Percentiles rank a stretch among this genome's conserved stretches.
Conservation (phyloP, 1,284 basidiomycete species). For the Boletus sp. region DNA sequence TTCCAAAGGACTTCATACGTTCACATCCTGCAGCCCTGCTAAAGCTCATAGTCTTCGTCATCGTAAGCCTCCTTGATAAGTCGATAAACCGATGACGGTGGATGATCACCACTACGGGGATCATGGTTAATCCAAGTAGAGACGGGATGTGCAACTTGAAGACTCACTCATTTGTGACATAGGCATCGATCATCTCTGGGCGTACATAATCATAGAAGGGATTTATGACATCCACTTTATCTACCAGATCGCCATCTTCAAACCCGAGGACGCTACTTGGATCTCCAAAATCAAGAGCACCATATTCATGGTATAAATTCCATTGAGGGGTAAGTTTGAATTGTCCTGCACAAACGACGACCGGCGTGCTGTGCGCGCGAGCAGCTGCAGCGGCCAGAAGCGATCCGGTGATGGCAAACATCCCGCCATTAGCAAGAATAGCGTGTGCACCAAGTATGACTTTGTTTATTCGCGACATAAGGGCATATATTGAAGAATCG, state of each 20-base stretch:
- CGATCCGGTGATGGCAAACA: conserved; percentile 86
- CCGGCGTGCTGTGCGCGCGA: conserved; percentile 87
- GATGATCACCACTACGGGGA: conserved; percentile 76
- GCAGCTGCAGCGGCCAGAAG: conserved; percentile 86
- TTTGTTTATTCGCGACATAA: conserved; percentile 97
- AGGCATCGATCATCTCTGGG: conserved; percentile 89
- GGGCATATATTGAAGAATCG: conserved; percentile 90
- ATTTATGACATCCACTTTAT: conserved; percentile 86
- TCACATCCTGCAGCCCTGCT: conserved; percentile 13
- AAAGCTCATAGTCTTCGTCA: conserved; percentile 81
- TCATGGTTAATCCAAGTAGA: conserved; percentile 9
- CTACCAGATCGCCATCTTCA: conserved; percentile 70
- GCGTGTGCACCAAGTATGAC: conserved; percentile 91
- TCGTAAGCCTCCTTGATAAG: conserved; percentile 90
- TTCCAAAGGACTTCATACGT: background rate
- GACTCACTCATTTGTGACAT: conserved; percentile 94
- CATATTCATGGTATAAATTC: conserved; percentile 87
- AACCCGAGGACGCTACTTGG: conserved; percentile 82
- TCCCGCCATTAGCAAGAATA: conserved; percentile 92
- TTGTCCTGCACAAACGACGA: conserved; percentile 92
- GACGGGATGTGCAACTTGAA: conserved; percentile 4
- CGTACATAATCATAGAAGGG: conserved; percentile 94
- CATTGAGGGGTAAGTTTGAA: conserved; percentile 95
- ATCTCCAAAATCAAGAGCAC: conserved; percentile 83
- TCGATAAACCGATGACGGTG: conserved; percentile 87